phyloP scores from a whole-genome alignment of 352 stramenopile genomes.

The Phytophthora multivora region DNA sequence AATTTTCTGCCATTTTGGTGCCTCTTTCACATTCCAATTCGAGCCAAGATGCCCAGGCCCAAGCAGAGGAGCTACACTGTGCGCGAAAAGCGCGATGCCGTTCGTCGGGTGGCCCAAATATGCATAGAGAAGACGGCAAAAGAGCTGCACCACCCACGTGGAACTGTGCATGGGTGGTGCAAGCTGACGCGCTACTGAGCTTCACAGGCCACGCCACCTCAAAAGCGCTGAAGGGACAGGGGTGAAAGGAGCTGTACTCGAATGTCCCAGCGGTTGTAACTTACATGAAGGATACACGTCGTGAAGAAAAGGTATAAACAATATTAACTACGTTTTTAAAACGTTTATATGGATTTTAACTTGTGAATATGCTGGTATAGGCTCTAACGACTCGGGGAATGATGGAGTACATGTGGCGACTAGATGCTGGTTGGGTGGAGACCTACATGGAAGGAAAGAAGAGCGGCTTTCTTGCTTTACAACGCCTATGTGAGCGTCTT shows the following conservation, averaged over 20 bases:
- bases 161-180: neutral
- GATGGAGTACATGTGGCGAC: neutral
- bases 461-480: neutral
- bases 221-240: neutral
- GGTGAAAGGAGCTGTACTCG: neutral
- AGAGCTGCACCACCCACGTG: neutral
- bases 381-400: neutral
- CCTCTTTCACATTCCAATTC: too few relatives aligned
- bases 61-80: neutral
- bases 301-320: neutral
- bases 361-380: neutral
- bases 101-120: neutral
- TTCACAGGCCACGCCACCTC: conserved; percentile 1
- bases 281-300: neutral
- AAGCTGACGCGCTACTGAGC: neutral
- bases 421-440: neutral
- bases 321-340: neutral
- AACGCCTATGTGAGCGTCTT: neutral
- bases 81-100: neutral
- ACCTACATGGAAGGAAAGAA: neutral
- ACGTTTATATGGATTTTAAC: neutral
- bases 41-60: too few relatives aligned
- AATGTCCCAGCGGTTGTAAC: neutral
- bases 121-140: neutral
- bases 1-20: too few relatives aligned